Evolutionary conservation across 164 flowering plant species (phyloP), one percentile per base, ranked within the genome.

Genomic region (Dillenia turbinata): DNA sequence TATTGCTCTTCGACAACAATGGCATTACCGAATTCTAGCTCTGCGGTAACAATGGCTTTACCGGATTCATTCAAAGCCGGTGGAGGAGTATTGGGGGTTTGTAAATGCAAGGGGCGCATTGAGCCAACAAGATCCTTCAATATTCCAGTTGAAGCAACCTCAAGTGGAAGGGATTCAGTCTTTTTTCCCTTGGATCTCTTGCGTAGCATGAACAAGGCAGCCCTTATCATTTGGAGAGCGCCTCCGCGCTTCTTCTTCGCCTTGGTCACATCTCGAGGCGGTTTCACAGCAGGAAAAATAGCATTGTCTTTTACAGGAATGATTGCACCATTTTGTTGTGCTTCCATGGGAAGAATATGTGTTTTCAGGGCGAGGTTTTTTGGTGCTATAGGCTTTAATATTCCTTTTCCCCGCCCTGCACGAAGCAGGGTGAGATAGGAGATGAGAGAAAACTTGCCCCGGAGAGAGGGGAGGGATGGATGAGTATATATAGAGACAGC

Each of bases 81-180:
- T 1, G 64, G 66, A 3, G 69, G 62, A 0, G 61, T 33, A 10
- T 22, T 46, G 67, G 47, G 52, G 63, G 69, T 63, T 13, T 75
- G 76, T 26, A 71, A 63, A 66, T 78, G 85, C 52, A 85, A 55
- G 0, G 89, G 85, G 17, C 86, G 80, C 69, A 84, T 75, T 9
- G 83, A 75, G 5, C 80, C 83, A 56, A 85, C 70, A 1, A 88
- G 45, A 15, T 63, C 71, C 59, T 61, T 77, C 86, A 82, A 78
- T 44, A 66, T 1, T 33, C 73, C 68, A 19, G 65, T 72, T 0
- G 73, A 47, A 5, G 73, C 75, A 2, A 71, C 75, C 0, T 72
- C 72, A 6, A 64, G 65, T 0, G 63, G 69, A 10, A 54, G 44
- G 11, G 78, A 16, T 43, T 69, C 40, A 33, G 0, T 74, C 9